Conservation (phyloP, 176 grass and related monocot species). For the Cenchrus fungigraminus region DNA sequence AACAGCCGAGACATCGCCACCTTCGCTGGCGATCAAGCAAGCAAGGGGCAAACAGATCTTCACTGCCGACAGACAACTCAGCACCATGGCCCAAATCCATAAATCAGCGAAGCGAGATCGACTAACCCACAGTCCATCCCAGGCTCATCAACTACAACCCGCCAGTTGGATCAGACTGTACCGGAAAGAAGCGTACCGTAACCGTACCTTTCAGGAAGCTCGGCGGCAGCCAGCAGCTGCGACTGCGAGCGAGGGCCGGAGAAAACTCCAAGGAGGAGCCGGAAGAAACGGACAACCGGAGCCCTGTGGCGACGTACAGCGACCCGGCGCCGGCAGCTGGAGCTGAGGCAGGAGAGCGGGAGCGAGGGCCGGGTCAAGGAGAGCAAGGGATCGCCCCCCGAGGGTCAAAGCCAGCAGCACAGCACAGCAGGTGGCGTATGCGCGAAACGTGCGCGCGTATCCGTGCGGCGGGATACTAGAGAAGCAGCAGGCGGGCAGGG, state of each 20-base stretch:
- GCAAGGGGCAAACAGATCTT: constrained; percentile 38
- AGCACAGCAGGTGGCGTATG: background rate
- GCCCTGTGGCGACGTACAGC: constrained; percentile 32
- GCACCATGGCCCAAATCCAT: constrained; percentile 8
- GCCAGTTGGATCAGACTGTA: background rate
- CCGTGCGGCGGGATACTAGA: constrained; percentile 7
- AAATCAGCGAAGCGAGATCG: constrained; percentile 6
- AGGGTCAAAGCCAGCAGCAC: constrained; percentile 31
- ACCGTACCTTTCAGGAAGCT: constrained; percentile 34
- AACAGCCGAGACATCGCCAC: background rate
- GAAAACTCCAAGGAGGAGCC: constrained; percentile 42
- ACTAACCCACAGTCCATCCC: background rate
- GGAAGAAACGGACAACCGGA: constrained; percentile 28
- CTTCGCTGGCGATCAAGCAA: constrained; percentile 22
- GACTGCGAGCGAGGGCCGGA: background rate
- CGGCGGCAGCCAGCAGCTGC: background rate
- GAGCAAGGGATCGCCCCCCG: background rate
- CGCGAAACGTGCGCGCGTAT: constrained; percentile 34
- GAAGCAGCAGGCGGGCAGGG: background rate
- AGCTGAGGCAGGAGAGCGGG: background rate
- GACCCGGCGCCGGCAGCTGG: background rate
- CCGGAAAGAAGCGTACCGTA: background rate
- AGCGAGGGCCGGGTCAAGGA: background rate
- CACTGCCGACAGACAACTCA: background rate
- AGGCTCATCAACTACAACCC: background rate